Percentiles rank a stretch among this genome's conserved stretches.
Conservation (phyloP, 306 rosid species). For the Acacia acuminata region DNA sequence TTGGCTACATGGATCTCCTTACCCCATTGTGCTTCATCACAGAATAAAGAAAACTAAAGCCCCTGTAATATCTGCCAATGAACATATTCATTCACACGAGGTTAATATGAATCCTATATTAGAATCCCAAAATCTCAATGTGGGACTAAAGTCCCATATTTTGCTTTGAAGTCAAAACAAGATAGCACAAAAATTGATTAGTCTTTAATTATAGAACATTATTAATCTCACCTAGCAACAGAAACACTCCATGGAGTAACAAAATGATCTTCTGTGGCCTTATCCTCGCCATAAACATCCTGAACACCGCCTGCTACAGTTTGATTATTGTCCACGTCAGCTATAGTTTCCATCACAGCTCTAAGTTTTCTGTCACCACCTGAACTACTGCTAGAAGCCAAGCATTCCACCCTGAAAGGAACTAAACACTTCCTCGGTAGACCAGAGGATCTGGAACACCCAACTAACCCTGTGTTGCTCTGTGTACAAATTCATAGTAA, state of each 20-base stretch:
- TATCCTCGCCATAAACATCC: conserved; percentile 82
- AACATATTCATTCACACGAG: conserved; percentile 9
- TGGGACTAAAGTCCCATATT: not conserved
- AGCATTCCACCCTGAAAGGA: conserved; percentile 61
- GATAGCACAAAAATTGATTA: not conserved
- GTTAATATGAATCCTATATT: not conserved
- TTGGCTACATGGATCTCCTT: too few relatives aligned
- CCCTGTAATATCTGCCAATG: not conserved
- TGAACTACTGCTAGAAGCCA: conserved; percentile 50
- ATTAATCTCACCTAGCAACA: conserved; percentile 72
- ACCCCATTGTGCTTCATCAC: too few relatives aligned
- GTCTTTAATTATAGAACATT: not conserved
- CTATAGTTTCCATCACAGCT: conserved; percentile 59
- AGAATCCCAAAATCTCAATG: not conserved
- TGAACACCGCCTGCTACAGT: conserved; percentile 65
- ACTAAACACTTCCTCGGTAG: conserved; percentile 44
- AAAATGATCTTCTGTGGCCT: conserved; percentile 78
- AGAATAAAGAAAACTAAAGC: not conserved
- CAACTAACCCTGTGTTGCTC: conserved; percentile 63
- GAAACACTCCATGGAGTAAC: conserved; percentile 93
- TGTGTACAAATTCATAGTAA: conserved; percentile 30
- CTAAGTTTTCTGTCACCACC: conserved; percentile 69
- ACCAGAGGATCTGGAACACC: conserved; percentile 37
- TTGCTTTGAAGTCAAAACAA: not conserved
- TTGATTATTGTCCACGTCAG: conserved; percentile 50